A percentile compares a stretch with the other conserved stretches of the same genome.
These are phyloP conservation scores for Corymbia citriodora DNA, from an alignment of 441 rosid species.

Conservation along the genomic window DNA sequence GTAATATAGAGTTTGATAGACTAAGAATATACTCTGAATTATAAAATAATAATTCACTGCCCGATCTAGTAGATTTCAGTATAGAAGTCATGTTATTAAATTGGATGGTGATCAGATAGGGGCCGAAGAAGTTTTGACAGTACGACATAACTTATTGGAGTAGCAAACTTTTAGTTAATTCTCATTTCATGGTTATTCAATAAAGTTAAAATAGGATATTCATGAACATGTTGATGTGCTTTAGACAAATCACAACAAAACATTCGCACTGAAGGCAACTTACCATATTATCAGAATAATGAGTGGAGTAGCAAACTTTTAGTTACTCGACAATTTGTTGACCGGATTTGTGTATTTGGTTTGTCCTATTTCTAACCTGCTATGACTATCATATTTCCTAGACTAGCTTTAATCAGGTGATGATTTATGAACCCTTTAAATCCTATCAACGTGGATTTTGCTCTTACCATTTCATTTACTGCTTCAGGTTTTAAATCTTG, in stretches of 20 bases:
- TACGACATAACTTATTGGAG: conserved; percentile 8
- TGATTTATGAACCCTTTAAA: neutral
- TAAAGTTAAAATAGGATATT: neutral
- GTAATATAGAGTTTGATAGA: neutral
- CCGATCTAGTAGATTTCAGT: neutral
- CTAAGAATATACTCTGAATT: neutral
- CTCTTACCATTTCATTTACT: conserved; percentile 2
- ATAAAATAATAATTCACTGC: neutral
- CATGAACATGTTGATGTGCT: neutral
- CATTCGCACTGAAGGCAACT: neutral
- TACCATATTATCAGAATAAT: neutral
- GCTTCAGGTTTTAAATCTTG: conserved; percentile 44
- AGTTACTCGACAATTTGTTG: neutral
- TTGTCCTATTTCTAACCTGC: neutral
- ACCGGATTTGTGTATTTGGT: neutral
- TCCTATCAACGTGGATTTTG: neutral
- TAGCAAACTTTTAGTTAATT: neutral
- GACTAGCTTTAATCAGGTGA: neutral
- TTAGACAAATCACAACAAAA: neutral
- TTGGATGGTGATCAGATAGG: conserved; percentile 50
- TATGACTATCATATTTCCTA: neutral
- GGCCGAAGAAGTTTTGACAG: conserved; percentile 61
- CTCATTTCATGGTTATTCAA: neutral
- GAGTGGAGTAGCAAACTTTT: neutral
- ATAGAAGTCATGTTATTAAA: neutral